A percentile compares a stretch with the other conserved stretches of the same genome.
phyloP scores from a whole-genome alignment of 192 early-diverging fungal genomes.

The Pilaira anomala region DNA sequence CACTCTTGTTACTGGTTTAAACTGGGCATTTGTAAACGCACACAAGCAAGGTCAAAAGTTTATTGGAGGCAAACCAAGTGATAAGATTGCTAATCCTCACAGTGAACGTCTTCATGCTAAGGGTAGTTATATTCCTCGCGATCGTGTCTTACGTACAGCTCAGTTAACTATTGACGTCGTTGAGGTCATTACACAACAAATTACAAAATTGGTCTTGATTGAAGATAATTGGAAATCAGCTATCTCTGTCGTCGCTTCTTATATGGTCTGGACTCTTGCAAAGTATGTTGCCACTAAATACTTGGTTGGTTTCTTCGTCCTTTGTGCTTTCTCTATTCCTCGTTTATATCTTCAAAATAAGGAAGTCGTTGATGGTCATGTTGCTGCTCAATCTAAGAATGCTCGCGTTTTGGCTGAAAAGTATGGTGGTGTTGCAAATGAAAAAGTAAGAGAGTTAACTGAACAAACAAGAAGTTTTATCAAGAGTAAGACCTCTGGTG shows the following conservation, averaged over 20 bases:
- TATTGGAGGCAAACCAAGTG: conserved; percentile 20
- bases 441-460: conserved; percentile 22
- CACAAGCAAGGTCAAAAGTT: conserved; percentile 27
- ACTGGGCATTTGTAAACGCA: conserved; percentile 37
- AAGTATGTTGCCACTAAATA: conserved; percentile 34
- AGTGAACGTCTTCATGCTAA: conserved; percentile 24
- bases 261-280: conserved; percentile 31
- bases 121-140: conserved; percentile 25
- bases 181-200: conserved; percentile 22
- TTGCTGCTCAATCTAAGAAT: conserved; percentile 20
- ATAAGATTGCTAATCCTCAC: conserved; percentile 29
- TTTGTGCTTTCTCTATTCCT: conserved; percentile 25
- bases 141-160: conserved; percentile 25
- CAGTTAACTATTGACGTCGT: conserved; percentile 30
- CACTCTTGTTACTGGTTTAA: conserved; percentile 35
- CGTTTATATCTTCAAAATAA: conserved; percentile 36
- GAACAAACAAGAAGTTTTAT: conserved; percentile 22
- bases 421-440: conserved; percentile 31
- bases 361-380: conserved; percentile 27
- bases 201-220: conserved; percentile 32
- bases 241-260: conserved; percentile 19
- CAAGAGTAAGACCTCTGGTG: conserved; percentile 12
- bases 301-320: conserved; percentile 22
- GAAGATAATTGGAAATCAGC: conserved; percentile 32
- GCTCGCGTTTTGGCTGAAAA: conserved; percentile 22